phyloP scores from a whole-genome alignment of 208 protist species.

The Porcisia hertigi region DNA sequence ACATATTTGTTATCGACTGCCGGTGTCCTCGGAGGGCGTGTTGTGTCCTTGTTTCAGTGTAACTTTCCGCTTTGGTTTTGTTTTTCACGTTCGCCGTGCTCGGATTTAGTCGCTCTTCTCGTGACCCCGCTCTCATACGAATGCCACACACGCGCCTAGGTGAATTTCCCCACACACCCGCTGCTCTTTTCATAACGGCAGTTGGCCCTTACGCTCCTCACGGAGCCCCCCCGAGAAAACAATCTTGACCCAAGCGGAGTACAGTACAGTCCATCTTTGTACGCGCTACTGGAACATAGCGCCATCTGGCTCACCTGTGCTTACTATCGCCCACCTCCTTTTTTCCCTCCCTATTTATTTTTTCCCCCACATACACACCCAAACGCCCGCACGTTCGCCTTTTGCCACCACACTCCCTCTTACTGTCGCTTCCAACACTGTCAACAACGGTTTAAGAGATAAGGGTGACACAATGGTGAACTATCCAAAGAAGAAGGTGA shows the following conservation, averaged over 20 bases:
- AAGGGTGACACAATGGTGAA: constrained; percentile 70
- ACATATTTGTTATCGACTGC: neutral
- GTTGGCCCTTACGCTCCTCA: neutral
- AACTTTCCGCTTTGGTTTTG: neutral
- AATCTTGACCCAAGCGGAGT: neutral
- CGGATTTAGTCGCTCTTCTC: neutral
- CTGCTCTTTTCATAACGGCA: too few species aligned
- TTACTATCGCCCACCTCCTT: neutral
- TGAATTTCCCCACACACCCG: neutral
- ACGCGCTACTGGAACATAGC: neutral
- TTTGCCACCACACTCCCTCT: neutral
- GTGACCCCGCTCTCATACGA: neutral
- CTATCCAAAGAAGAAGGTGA: constrained; percentile 94
- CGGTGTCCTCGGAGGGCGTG: neutral
- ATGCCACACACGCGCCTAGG: neutral
- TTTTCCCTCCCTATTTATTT: neutral
- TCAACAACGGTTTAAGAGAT: neutral
- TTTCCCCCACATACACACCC: neutral
- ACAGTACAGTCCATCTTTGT: neutral
- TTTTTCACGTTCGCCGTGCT: neutral
- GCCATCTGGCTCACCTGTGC: too few species aligned
- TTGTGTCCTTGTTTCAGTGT: neutral
- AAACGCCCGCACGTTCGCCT: neutral
- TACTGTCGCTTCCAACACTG: neutral
- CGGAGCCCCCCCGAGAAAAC: neutral